Conservation (phyloP, 768 basidiomycete species). For the Calocybe gangraenosa region DNA sequence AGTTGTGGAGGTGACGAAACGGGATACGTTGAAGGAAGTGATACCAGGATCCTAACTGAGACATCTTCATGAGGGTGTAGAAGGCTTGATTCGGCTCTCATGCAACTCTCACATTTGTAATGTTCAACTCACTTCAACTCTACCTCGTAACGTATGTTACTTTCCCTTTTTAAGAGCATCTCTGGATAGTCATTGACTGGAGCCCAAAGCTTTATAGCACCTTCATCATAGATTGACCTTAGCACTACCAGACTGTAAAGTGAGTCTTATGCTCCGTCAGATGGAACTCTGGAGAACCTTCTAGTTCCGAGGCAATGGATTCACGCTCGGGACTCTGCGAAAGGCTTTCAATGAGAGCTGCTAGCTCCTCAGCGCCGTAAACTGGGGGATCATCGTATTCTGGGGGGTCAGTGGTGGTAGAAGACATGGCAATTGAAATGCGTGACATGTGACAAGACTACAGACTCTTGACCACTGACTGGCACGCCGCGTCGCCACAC, state of each 20-base stretch:
- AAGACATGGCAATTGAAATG: conserved; percentile 11
- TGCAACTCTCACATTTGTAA: conserved; percentile 6
- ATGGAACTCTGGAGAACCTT: conserved; percentile 27
- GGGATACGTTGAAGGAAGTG: conserved; percentile 62
- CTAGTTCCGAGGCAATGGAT: conserved; percentile 41
- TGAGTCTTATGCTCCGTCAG: not conserved
- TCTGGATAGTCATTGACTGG: too few species aligned
- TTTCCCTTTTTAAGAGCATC: conserved; percentile 23
- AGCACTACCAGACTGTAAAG: conserved; percentile 44
- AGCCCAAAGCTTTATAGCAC: conserved; percentile 62
- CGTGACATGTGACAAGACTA: too few species aligned
- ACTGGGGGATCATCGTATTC: conserved; percentile 19
- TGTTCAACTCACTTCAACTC: conserved; percentile 50
- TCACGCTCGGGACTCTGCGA: conserved; percentile 33
- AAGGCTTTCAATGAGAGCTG: conserved; percentile 30
- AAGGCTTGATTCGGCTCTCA: conserved; percentile 38
- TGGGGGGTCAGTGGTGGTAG: conserved; percentile 19
- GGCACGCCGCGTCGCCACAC: too few species aligned
- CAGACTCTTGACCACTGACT: too few species aligned
- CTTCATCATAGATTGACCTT: conserved; percentile 80
- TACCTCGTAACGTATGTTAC: conserved; percentile 62
- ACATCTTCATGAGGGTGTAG: conserved; percentile 50
- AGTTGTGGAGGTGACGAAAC: conserved; percentile 68
- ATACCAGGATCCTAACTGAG: conserved; percentile 52
- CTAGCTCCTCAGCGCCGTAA: conserved; percentile 25